Evolutionary conservation across 2,329 filamentous ascomycete genomes (phyloP), one percentile per base, ranked within the genome.

Genomic region (Epichloe bromicola): DNA sequence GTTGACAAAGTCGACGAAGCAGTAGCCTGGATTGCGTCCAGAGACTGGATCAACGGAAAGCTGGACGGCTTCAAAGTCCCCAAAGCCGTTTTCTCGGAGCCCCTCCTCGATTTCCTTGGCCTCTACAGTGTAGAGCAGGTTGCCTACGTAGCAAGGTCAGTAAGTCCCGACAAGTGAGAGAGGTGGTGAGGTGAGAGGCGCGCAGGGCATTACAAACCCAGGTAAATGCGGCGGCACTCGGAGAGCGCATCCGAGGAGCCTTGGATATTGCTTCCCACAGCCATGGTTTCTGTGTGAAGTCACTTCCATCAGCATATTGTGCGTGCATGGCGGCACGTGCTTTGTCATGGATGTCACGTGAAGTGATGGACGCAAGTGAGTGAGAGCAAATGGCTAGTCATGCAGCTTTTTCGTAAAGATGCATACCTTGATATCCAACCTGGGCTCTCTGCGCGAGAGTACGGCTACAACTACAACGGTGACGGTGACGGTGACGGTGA

Each of bases 21-120:
- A 88, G 67, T 52, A 52, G 38, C 81, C 83, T 0, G 83, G 83
- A 62, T 87, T 88, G 43, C 83, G 73, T 40, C 75, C 78, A 33
- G 77, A 83, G 63, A 84, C 79, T 1, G 81, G 76, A 59, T 88
- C 83, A 49, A 84, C 74, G 1, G 81, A 82, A 58, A 88, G 83
- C 62, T 84, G 80, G 56, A 87, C 77, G 45, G 78, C 76, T 56
- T 76, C 72, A 51, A 66, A 66, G 14, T 63, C 56, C 3, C 55
- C 62, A 15, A 73, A 68, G n/a, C 61, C 65, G 19, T 60, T 58
- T 33, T 70, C 67, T 26, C 73, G 67, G 30, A 85, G 66, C 19
- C 70, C 72, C 47, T 79, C 70, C 60, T 85, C 82, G 37, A 86
- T 74, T 59, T 86, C 82, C 51, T 74, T 67, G 2, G 79, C 63